Conservation (phyloP, 2,329 filamentous ascomycete genomes). For the Trichoderma oligosporum region DNA sequence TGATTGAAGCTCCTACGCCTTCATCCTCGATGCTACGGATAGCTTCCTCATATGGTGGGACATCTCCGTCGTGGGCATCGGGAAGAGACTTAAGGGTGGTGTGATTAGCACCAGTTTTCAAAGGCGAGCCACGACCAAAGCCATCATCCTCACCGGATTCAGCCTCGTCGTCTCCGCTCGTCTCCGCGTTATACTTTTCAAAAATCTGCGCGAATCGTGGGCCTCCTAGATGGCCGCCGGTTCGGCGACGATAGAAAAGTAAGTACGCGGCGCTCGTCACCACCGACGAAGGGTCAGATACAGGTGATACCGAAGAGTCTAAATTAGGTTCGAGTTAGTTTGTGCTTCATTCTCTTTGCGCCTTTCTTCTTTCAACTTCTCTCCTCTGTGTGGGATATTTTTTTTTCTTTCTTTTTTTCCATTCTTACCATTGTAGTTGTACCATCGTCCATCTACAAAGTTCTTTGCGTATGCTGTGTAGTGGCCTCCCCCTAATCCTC, state of each 20-base stretch:
- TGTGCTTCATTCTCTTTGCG: neutral
- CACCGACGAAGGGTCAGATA: constrained; percentile 57
- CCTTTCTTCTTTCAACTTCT: neutral
- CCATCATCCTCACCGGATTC: constrained; percentile 71
- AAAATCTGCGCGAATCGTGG: constrained; percentile 68
- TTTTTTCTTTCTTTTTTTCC: neutral
- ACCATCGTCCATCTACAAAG: constrained; percentile 85
- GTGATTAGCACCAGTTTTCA: neutral
- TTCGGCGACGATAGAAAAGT: constrained; percentile 89
- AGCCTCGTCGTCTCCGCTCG: constrained; percentile 44
- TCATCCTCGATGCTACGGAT: constrained; percentile 47
- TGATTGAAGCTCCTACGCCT: constrained; percentile 40
- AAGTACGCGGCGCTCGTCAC: constrained; percentile 81
- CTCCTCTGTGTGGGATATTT: too few species aligned
- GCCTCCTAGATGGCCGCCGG: constrained; percentile 72
- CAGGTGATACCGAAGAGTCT: constrained; percentile 72
- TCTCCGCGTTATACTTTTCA: constrained; percentile 56
- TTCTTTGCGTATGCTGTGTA: constrained; percentile 95
- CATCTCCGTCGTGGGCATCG: constrained; percentile 30
- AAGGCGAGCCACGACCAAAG: constrained; percentile 31
- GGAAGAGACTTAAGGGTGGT: constrained; percentile 30
- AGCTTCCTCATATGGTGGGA: constrained; percentile 33
- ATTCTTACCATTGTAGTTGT: constrained; percentile 86
- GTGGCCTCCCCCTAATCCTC: constrained; percentile 88
- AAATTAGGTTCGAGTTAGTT: constrained; percentile 38